These are phyloP conservation scores for Leucocoprinus sp. DNA, from an alignment of 768 basidiomycete genomes.

Conservation along the genomic window DNA sequence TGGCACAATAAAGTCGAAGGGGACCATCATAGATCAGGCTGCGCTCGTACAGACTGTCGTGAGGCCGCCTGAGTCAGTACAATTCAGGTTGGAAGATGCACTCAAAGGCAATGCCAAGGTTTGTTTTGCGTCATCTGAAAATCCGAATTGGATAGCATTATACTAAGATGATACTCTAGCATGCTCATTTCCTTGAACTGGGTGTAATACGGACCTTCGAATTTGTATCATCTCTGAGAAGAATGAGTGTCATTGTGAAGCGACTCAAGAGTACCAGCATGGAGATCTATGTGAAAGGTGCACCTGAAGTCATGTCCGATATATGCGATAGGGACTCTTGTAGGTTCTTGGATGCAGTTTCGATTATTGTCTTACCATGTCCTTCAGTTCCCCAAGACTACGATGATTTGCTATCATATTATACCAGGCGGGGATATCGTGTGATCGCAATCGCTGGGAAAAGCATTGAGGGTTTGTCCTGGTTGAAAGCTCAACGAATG, in stretches of 20 bases:
- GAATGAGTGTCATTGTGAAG: constrained; percentile 99
- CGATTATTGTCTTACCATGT: constrained; percentile 2
- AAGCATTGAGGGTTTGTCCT: constrained; percentile 86
- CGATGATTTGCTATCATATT: constrained; percentile 92
- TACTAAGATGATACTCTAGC: constrained; percentile 37
- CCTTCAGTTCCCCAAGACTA: constrained; percentile 87
- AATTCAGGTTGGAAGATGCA: constrained; percentile 90
- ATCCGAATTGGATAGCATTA: neutral
- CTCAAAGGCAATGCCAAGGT: constrained; percentile 79
- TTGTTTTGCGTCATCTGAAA: neutral
- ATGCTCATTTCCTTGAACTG: constrained; percentile 93
- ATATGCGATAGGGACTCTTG: constrained; percentile 92
- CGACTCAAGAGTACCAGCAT: constrained; percentile 88
- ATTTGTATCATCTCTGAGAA: constrained; percentile 84
- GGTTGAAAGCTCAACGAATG: constrained; percentile 96
- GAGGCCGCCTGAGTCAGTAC: constrained; percentile 86
- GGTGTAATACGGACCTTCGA: constrained; percentile 96
- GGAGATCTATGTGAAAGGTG: constrained; percentile 99
- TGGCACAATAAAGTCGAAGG: constrained; percentile 60
- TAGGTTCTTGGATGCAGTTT: constrained; percentile 31
- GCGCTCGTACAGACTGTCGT: constrained; percentile 95
- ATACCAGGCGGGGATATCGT: constrained; percentile 92
- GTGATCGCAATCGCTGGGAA: constrained; percentile 98
- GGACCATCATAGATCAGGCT: constrained; percentile 59
- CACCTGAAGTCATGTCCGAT: constrained; percentile 94